Base-by-base conservation (phyloP, 768 basidiomycete genomes). In the Exsudoporus frostii region DNA sequence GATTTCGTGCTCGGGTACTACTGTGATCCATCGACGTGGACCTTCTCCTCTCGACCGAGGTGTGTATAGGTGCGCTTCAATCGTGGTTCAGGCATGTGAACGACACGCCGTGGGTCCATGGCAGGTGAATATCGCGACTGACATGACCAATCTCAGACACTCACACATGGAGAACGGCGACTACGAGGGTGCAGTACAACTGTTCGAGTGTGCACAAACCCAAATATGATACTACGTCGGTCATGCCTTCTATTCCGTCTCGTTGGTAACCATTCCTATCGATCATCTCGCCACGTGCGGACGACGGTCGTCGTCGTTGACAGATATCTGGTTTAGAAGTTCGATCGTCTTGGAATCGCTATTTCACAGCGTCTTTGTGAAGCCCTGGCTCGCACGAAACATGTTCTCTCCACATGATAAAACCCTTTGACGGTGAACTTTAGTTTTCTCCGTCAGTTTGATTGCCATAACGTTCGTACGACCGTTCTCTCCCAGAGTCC, bases 271-370 rank as follows among this genome's bases (percentile, higher is more conserved):
- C 17, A n/a, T 5, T 25, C 17, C 25, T 32, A 5, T 5, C 8
- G 9, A 2, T 15, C 17, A 14, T 10, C 3, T 43, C 2, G 3
- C 5, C 4, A 17, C 10, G 15, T n/a, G 6, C 32, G 19, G 11
- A 11, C 13, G 11, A 7, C 4, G 2, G 6, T 15, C 3, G 14
- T 30, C 3, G 1, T 7, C 42, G 11, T 20, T 15, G 7, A 24
- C n/a, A 58, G 58, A 50, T 59, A 43, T 46, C n/a, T 2, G 58
- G 58, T 2, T n/a, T 56, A 55, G 58, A 34, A 37, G 2, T 59
- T 56, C n/a, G 48, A 59, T 8, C 9, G 29, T 32, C 19, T 59
- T 5, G 17, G 5, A 0, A 13, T 36, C 33, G 13, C 4, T 7
- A 40, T 55, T 27, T 37, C 20, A 34, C 45, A 39, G 7, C 32